Evolutionary conservation across 1,284 basidiomycete species (phyloP), one percentile per base, ranked within the genome.

Genomic region (Ustilago sp.): DNA sequence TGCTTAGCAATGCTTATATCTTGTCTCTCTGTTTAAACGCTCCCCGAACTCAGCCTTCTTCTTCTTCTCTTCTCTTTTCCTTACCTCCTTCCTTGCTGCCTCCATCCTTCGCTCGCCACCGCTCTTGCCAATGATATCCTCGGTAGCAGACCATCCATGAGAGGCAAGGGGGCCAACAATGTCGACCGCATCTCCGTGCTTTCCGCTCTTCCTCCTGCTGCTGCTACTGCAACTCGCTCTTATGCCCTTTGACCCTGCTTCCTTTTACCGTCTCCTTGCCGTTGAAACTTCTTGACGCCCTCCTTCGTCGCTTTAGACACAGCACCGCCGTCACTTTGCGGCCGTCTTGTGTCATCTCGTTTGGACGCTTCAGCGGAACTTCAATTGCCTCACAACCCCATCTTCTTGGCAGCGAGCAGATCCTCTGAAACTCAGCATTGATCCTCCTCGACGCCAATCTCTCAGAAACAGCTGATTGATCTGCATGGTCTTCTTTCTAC

Each of bases 251-350:
- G 13, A 31, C 28, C 28, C 11, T 50, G 28, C 12, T 50, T 50
- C 48, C 11, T 36, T 35, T 28, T 13, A 9, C 32, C 17, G 4
- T n/a, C 56, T 36, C 56, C 56, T 58, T 58, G 34, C 56, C 56
- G 56, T 43, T 58, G 56, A 58, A 58, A 58, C 43, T n/a, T 58
- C 39, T 50, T n/a, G 35, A 47, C 56, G 56, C 56, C 56, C 7
- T 11, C 15, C 12, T 39, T 19, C n/a, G 32, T 32, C 4, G 51
- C 38, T 31, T 41, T 47, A 11, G 45, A 48, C 8, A 28, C 1
- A 23, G 23, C 11, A 13, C 39, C 17, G 39, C 13, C 15, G 39
- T 17, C 47, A 61, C 3, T 13, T 34, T 43, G 59, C 59, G 12
- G 11, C 52, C 4, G 35, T 41, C 39, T 45, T 39, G 13, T 13